Percentiles rank a stretch among this genome's conserved stretches.
These are phyloP conservation scores for Puccinia triticina DNA, from an alignment of 1,284 basidiomycete genomes.

Conservation along the genomic window DNA sequence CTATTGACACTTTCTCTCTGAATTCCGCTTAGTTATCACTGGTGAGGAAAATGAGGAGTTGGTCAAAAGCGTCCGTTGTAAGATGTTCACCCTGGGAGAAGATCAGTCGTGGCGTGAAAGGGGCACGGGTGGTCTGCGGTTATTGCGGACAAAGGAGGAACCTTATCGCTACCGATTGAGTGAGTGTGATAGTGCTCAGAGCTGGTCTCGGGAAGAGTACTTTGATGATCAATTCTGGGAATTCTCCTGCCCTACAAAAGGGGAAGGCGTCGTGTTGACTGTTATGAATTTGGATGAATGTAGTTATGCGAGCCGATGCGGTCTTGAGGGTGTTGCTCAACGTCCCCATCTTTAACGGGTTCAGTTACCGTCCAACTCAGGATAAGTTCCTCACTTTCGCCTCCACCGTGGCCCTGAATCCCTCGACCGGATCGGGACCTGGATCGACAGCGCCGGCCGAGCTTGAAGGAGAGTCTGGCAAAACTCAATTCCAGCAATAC, in stretches of 20 bases:
- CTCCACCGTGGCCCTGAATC: constrained; percentile 4
- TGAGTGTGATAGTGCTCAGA: neutral
- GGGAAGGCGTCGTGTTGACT: neutral
- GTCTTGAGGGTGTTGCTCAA: constrained; percentile 47
- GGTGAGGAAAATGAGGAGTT: constrained; percentile 48
- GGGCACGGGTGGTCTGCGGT: constrained; percentile 36
- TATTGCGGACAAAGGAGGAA: constrained; percentile 44
- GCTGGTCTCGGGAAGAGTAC: neutral
- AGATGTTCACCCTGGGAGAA: constrained; percentile 43
- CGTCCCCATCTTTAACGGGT: constrained; percentile 50
- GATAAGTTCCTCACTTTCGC: constrained; percentile 49
- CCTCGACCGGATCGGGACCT: neutral
- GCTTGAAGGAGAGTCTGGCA: neutral
- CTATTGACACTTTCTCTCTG: neutral
- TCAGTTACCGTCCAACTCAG: constrained; percentile 40
- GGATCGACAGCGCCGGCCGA: neutral
- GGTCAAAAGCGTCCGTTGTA: constrained; percentile 46
- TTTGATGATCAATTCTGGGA: neutral
- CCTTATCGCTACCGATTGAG: constrained; percentile 45
- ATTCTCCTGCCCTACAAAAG: neutral
- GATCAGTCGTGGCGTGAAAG: constrained; percentile 47
- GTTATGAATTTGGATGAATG: neutral
- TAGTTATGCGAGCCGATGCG: constrained; percentile 51
- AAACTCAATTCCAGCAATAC: constrained; percentile 49
- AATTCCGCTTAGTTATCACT: constrained; percentile 25